A percentile compares a stretch with the other conserved stretches of the same genome.
Evolutionary conservation across 2,329 filamentous ascomycete genomes (phyloP).

Genomic region (Fusarium metavorans): DNA sequence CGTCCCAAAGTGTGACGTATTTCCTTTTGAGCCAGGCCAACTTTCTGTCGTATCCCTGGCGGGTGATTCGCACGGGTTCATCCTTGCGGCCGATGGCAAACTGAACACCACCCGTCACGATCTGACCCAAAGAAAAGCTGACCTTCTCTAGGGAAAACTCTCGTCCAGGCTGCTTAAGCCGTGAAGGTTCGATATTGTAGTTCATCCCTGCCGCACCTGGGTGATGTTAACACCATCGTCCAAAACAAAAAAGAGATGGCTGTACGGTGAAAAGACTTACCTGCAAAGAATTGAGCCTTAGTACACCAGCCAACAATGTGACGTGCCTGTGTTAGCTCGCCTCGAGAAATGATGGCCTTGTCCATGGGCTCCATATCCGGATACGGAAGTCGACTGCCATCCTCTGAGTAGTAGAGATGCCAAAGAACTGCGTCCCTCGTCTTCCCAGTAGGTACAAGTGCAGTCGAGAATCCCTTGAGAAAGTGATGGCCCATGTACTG

Average conservation of each 20-base stretch:
- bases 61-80: accelerated
- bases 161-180: background rate
- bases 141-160: background rate
- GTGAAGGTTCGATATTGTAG: background rate
- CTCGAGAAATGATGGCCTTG: accelerated
- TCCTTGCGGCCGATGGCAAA: background rate
- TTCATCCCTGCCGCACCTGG: background rate
- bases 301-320: conserved; percentile 11
- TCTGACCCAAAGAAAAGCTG: background rate
- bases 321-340: background rate
- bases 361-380: accelerated
- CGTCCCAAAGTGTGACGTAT: background rate
- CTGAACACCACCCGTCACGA: background rate
- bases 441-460: background rate
- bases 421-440: background rate
- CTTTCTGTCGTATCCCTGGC: background rate
- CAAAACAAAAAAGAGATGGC: background rate
- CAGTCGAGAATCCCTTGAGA: background rate
- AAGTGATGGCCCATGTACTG: background rate
- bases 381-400: background rate
- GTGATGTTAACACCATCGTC: background rate
- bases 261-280: background rate
- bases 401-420: background rate
- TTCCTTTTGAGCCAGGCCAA: background rate
- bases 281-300: background rate